Evolutionary conservation across 257 asterid species (phyloP), one percentile per base, ranked within the genome.

Genomic region (Scutellaria minor): DNA sequence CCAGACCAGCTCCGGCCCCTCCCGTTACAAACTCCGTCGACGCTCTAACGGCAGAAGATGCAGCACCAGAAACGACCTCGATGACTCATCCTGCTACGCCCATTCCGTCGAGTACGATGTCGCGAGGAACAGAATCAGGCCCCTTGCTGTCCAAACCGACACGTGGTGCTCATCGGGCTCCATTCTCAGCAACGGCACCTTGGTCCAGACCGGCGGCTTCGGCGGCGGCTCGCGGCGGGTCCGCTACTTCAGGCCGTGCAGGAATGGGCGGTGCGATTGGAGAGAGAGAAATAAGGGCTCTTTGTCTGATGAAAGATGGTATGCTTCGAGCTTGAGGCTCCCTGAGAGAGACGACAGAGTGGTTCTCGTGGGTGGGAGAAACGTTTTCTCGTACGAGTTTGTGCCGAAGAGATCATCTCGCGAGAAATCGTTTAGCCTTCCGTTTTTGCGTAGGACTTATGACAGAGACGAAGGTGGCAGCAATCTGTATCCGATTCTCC

Each of bases 91-190:
- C 0, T 86, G 94, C 71, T 89, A 75, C 48, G 94, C 85, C 52
- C 88, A 87, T 55, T 90, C 95, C 0, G 77, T 90, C 1, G 95
- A 90, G 84, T 90, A 86, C 27, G 66, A 82, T 18, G 45, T 90
- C 4, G 0, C 11, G 52, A 59, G 61, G 11, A 88, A 88, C 75
- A 70, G 9, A 15, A 79, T 90, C 9, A 69, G 95, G 77, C 86
- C 85, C 13, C 86, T 90, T 27, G 44, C 58, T 24, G 40, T 90
- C 44, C 40, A 60, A 52, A 65, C 83, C 10, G 87, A 88, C 66
- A 64, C 90, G 48, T 83, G 79, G 84, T 77, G 82, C 72, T 90
- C 95, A 1, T 86, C 92, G 4, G 95, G 95, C 2, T 80, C 95
- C 1, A 79, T 86, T 47, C 22, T 86, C 65, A 86, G 84, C 74